Evolutionary conservation across 1,284 basidiomycete species (phyloP).

Genomic region (Cystobasidium slooffiae): DNA sequence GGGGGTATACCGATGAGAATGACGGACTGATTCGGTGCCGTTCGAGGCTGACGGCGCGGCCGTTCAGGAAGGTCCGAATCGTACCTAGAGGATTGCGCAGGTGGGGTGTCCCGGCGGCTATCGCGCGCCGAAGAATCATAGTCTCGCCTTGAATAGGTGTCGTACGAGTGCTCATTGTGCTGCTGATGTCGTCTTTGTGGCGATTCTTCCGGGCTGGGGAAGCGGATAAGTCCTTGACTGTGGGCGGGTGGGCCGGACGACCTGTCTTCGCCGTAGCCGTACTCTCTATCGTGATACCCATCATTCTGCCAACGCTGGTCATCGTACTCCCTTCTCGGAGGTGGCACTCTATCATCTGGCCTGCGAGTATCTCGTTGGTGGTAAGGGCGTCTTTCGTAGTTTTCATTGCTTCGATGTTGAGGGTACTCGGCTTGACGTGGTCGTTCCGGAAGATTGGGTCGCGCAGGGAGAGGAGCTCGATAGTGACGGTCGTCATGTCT

Average conservation of each 20-base stretch:
- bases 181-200: neutral
- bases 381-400: neutral
- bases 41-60: constrained; percentile 12
- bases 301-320: neutral
- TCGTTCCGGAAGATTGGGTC: neutral
- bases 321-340: constrained; percentile 6
- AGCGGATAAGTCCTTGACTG: constrained; percentile 7
- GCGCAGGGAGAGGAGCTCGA: neutral
- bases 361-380: neutral
- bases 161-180: neutral
- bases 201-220: constrained; percentile 8
- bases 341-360: neutral
- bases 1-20: constrained; percentile 52
- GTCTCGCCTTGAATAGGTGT: neutral
- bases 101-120: neutral
- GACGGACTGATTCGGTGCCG: constrained; percentile 47
- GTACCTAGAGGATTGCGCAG: neutral
- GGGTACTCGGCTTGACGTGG: neutral
- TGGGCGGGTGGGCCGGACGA: neutral
- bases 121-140: neutral
- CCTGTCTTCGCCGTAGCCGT: constrained; percentile 3
- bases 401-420: neutral
- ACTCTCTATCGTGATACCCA: neutral
- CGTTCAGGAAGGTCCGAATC: constrained; percentile 3
- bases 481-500: neutral